Evolutionary conservation across 2,329 filamentous ascomycete genomes (phyloP), one percentile per base, ranked within the genome.

Genomic region (Leptosphaerulina australis): DNA sequence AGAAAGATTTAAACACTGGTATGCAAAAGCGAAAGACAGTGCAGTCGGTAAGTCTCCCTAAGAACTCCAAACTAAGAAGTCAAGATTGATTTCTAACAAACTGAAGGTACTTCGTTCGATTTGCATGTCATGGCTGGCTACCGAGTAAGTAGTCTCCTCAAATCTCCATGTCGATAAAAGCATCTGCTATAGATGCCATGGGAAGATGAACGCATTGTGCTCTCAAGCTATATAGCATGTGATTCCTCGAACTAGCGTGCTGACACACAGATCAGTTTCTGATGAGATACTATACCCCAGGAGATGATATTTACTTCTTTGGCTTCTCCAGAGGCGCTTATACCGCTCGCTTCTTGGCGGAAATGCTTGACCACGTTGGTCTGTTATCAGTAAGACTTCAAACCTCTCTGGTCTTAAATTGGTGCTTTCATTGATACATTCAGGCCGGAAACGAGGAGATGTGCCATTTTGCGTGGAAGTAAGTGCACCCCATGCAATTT

Each of bases 111-210:
- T 0, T 90, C 87, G 0, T 93, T 95, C 57, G 88, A 88, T 59
- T 81, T 90, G 48, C 90, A 94, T 73, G 90, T 94, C 9, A 88
- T 94, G 60, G 89, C 86, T 6, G 90, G 88, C 1, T 94, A 94
- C 72, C 85, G 86, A 45, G 90, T 92, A 68, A 77, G 91, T 35
- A 35, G 12, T 11, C 11, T 33, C n/a, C 7, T 26, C 11, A 4
- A 20, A 8, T 10, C 11, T 11, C 3, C n/a, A n/a, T n/a, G 17
- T 34, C 31, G 10, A 14, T 6, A 4, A 8, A 25, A 20, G 20
- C 10, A 8, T n/a, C 7, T 18, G 4, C 5, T 4, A n/a, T 22
- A 8, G 10, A n/a, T n/a, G n/a, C n/a, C n/a, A n/a, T n/a, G n/a
- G n/a, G n/a, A n/a, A n/a, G n/a, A n/a, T n/a, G n/a, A n/a, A n/a